These are phyloP conservation scores for Mesembryanthemum crystallinum DNA, from an alignment of 148 eudicot species.

Conservation along the genomic window DNA sequence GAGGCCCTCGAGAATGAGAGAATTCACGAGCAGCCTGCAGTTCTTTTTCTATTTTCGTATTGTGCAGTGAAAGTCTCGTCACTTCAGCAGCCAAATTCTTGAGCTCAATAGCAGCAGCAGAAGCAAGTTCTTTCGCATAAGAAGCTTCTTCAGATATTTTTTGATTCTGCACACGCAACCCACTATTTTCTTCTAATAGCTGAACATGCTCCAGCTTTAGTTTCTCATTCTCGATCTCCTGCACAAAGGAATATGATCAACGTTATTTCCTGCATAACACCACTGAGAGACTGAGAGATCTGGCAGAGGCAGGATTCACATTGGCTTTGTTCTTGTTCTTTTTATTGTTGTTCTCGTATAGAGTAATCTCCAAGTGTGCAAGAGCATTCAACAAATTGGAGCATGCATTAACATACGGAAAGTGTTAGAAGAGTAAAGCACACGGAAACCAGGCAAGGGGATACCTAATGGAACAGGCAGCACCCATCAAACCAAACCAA, in stretches of 20 bases:
- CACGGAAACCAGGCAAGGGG: too few species aligned
- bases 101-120: conserved; percentile 96
- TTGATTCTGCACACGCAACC: conserved; percentile 79
- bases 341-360: too few species aligned
- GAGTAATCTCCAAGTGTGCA: too few species aligned
- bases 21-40: conserved; percentile 63
- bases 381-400: too few species aligned
- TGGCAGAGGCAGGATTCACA: too few species aligned
- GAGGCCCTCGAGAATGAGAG: conserved; percentile 46
- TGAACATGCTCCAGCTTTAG: conserved; percentile 70
- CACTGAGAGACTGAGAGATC: too few species aligned
- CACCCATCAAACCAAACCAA: too few species aligned
- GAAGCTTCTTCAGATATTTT: conserved; percentile 94
- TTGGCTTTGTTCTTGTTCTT: too few species aligned
- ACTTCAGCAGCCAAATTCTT: conserved; percentile 94
- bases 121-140: conserved; percentile 93
- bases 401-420: too few species aligned
- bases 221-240: conserved; percentile 87
- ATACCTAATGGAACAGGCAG: too few species aligned
- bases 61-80: conserved; percentile 73
- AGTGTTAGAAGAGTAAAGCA: too few species aligned
- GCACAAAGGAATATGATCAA: conserved; percentile 21
- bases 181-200: conserved; percentile 73
- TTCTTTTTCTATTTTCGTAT: conserved; percentile 82
- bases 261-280: not conserved